Conservation (phyloP, 371 early-diverging fungal genomes). For the Mortierella sp. region DNA sequence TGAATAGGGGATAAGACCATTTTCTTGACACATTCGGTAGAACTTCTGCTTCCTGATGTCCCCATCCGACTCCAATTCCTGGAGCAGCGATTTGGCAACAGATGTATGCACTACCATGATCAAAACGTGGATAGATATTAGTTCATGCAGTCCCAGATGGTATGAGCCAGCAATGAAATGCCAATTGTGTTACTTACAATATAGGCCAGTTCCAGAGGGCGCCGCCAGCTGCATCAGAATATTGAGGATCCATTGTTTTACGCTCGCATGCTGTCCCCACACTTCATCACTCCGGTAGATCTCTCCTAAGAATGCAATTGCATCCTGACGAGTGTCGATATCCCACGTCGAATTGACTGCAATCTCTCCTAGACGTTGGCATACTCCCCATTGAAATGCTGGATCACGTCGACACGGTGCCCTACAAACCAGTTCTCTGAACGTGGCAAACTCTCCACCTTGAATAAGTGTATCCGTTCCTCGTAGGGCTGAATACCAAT, state of each 20-base stretch:
- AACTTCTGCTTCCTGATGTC: neutral
- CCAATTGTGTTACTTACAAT: neutral
- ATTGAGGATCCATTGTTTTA: conserved; percentile 5
- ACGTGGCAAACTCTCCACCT: neutral
- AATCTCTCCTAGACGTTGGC: conserved; percentile 1
- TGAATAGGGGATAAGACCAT: neutral
- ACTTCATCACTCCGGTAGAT: conserved; percentile 4
- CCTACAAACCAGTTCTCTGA: neutral
- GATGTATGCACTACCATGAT: no score
- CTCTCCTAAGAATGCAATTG: conserved; percentile 9
- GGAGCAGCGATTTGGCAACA: neutral
- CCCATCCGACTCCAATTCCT: neutral
- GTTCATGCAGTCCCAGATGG: no score
- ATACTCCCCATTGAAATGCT: conserved; percentile 3
- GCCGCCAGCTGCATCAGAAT: conserved; percentile 3
- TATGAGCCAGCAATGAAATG: no score
- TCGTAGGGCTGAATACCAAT: conserved; percentile 13
- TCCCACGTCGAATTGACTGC: neutral
- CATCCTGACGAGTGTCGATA: neutral
- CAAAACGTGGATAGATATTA: no score
- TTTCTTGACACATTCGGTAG: neutral
- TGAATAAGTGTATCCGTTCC: conserved; percentile 1
- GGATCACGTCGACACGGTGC: conserved; percentile 2
- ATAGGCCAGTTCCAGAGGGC: neutral
- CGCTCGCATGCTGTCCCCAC: conserved; percentile 1